A percentile compares a stretch with the other conserved stretches of the same genome.
Evolutionary conservation across 176 grass and related monocot genomes (phyloP).

Genomic region (Avena sativa): DNA sequence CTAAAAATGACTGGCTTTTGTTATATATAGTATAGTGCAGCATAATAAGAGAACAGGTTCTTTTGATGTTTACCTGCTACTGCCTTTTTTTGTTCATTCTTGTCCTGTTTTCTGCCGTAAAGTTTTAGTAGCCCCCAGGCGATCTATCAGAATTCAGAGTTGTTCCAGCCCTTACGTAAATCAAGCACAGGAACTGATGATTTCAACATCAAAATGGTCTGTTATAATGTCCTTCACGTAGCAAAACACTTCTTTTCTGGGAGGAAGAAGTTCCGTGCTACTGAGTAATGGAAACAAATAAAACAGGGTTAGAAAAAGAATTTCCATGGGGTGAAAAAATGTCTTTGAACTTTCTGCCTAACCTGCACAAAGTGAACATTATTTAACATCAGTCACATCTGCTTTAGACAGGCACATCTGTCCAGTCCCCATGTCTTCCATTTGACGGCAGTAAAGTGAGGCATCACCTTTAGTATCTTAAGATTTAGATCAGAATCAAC

Average conservation of each 20-base stretch:
- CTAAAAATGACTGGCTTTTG: constrained; percentile 33
- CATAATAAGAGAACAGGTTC: constrained; percentile 12
- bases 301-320: background rate
- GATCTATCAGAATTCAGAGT: background rate
- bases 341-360: background rate
- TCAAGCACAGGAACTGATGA: background rate
- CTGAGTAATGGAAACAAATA: background rate
- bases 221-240: background rate
- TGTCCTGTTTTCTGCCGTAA: background rate
- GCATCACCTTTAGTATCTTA: constrained; percentile 40
- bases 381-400: constrained; percentile 7
- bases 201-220: background rate
- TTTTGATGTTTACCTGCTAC: constrained; percentile 4
- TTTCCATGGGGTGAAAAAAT: background rate
- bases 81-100: background rate
- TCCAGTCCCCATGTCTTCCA: constrained; percentile 17
- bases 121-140: background rate
- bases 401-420: constrained; percentile 22
- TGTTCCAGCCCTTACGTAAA: constrained; percentile 8
- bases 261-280: background rate
- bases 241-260: background rate
- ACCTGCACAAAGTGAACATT: constrained; percentile 10
- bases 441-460: constrained; percentile 30
- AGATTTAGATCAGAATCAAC: constrained; percentile 36
- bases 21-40: constrained; percentile 24